Conservation (phyloP, 116 monocot genomes). For the Iris pallida region DNA sequence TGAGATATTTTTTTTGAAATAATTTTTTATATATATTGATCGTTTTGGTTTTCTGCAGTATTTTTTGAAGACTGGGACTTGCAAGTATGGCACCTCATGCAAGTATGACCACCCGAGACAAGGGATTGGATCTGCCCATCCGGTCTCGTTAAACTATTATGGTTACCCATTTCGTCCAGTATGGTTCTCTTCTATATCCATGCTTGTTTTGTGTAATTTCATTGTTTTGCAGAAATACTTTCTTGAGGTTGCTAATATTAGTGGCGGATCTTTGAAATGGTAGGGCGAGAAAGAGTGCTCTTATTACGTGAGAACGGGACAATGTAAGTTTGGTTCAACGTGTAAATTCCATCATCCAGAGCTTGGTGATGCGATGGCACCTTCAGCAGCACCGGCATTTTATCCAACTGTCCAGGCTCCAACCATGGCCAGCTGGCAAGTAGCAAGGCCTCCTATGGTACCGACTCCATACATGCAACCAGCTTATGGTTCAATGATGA, state of each 20-base stretch:
- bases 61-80: slow-evolving; percentile 76
- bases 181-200: slow-evolving; percentile 5
- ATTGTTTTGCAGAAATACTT: background rate
- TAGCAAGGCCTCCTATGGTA: slow-evolving; percentile 46
- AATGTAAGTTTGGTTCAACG: slow-evolving; percentile 79
- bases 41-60: slow-evolving; percentile 36
- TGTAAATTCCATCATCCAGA: slow-evolving; percentile 91
- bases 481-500: slow-evolving; percentile 50
- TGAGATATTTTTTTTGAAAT: background rate
- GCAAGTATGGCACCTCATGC: slow-evolving; percentile 75
- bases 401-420: slow-evolving; percentile 63
- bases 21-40: background rate
- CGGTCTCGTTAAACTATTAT: slow-evolving; percentile 42
- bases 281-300: slow-evolving; percentile 93
- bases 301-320: slow-evolving; percentile 81
- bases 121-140: slow-evolving; percentile 25
- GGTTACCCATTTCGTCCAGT: slow-evolving; percentile 80
- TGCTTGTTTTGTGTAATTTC: background rate
- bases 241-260: slow-evolving; percentile 4
- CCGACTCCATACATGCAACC: slow-evolving; percentile 41
- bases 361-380: slow-evolving; percentile 29
- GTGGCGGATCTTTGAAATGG: slow-evolving; percentile 12
- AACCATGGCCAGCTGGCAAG: slow-evolving; percentile 52
- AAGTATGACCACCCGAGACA: slow-evolving; percentile 82
- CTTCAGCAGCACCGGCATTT: slow-evolving; percentile 41